These are phyloP conservation scores for Colletotrichum chlorophyti DNA, from an alignment of 2,329 filamentous ascomycete species.

Conservation along the genomic window DNA sequence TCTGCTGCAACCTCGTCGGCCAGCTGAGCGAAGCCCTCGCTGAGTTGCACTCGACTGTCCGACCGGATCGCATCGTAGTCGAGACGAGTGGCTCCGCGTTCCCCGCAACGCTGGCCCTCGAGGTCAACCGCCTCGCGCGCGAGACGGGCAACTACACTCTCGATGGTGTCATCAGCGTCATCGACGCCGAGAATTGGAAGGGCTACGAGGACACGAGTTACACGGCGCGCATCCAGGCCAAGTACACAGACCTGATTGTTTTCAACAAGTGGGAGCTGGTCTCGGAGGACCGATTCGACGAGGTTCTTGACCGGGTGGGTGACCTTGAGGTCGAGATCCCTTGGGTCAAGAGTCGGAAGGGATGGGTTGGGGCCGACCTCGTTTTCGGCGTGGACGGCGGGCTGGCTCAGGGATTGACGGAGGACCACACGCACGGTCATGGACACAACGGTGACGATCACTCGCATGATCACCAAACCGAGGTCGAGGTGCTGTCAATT, in stretches of 20 bases:
- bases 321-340: slow-evolving; percentile 83
- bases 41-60: slow-evolving; percentile 66
- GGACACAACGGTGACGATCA: slow-evolving; percentile 41
- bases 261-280: slow-evolving; percentile 92
- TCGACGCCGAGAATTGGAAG: slow-evolving; percentile 94
- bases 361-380: slow-evolving; percentile 78
- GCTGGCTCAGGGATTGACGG: slow-evolving; percentile 65
- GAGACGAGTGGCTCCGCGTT: slow-evolving; percentile 92
- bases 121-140: slow-evolving; percentile 81
- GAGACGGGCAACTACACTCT: slow-evolving; percentile 75
- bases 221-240: slow-evolving; percentile 86
- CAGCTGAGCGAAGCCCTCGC: slow-evolving; percentile 82
- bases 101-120: slow-evolving; percentile 88
- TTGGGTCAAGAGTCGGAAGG: slow-evolving; percentile 84
- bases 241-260: slow-evolving; percentile 88
- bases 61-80: slow-evolving; percentile 87
- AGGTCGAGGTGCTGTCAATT: slow-evolving; percentile 92
- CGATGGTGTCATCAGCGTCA: slow-evolving; percentile 87
- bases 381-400: slow-evolving; percentile 89
- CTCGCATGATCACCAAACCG: slow-evolving; percentile 72
- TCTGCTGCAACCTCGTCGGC: slow-evolving; percentile 98
- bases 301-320: slow-evolving; percentile 78
- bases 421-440: slow-evolving; percentile 45
- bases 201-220: slow-evolving; percentile 92
- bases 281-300: slow-evolving; percentile 76